Evolutionary conservation across 331 rosid genomes (phyloP), one percentile per base, ranked within the genome.

Genomic region (Phaseolus coccineus): DNA sequence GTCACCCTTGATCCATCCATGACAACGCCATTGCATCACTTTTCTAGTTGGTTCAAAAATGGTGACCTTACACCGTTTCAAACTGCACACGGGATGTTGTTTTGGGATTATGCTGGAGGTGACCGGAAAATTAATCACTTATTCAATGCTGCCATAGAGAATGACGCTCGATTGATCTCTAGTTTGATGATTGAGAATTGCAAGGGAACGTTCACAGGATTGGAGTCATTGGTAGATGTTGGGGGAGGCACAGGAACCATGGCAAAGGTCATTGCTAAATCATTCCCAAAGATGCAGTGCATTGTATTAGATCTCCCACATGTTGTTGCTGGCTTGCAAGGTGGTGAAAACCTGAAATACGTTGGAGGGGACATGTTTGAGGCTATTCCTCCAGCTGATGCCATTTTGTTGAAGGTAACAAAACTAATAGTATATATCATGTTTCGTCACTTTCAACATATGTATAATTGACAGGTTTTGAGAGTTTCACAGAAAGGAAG

Each of bases 291-390:
- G 0, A 0, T 85, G 4, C 28, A 87, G 0, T 87, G 90, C 68
- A 77, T 61, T 52, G 88, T 80, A 6, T 72, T 79, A 47, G 90
- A 87, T 79, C 80, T 87, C 25, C 89, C 89, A 3, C 82, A 83
- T 68, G 85, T 86, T 0, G 85, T 83, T 13, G 55, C 70, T 15
- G 72, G 35, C 22, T 71, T 77, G 77, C 74, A 74, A 22, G 86
- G 71, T 19, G 6, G 7, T 8, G 56, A 50, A 0, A 81, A 84
- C 64, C n/a, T 87, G 5, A 53, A 78, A 31, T 81, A 47, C 71
- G 50, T 66, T 58, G 85, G 10, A 27, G 59, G 59, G 4, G 12
- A 53, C 59, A 53, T 53, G 59, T 53, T 53, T 53, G 28, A 53
- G 2, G 28, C 58, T 2, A 53, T 53, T 16, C 59, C 59, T 6